These are phyloP conservation scores for Aureoboletus auriporus DNA, from an alignment of 768 basidiomycete genomes.

Conservation along the genomic window DNA sequence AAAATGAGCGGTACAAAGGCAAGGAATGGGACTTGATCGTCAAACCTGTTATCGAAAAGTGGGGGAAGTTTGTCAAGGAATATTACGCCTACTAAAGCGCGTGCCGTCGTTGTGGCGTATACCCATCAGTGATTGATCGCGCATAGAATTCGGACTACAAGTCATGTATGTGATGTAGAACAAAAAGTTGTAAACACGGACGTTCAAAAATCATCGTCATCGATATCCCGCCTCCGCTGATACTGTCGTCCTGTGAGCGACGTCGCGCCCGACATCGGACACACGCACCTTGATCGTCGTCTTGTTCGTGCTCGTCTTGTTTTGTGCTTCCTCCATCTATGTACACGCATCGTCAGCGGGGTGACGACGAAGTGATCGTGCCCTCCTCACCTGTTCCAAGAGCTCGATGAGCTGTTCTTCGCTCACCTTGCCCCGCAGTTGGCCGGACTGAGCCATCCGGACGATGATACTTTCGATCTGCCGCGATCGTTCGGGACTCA, in stretches of 20 bases:
- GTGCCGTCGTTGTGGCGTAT: too few relatives aligned
- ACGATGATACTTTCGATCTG: slow-evolving; percentile 77
- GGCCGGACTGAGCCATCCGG: slow-evolving; percentile 81
- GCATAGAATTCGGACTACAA: too few relatives aligned
- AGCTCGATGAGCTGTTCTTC: slow-evolving; percentile 83
- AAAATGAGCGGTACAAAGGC: slow-evolving; percentile 49
- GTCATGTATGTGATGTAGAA: too few relatives aligned
- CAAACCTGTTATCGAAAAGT: slow-evolving; percentile 70
- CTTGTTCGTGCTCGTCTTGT: slow-evolving; percentile 47
- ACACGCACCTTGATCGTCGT: slow-evolving; percentile 53
- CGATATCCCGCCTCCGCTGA: slow-evolving; percentile 62
- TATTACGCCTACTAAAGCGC: slow-evolving; percentile 13
- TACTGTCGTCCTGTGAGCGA: slow-evolving; percentile 35
- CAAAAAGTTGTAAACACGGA: neutral
- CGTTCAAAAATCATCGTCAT: slow-evolving; percentile 53
- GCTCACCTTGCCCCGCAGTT: slow-evolving; percentile 69
- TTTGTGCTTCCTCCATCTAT: slow-evolving; percentile 55
- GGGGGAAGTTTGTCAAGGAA: slow-evolving; percentile 60
- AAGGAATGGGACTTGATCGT: slow-evolving; percentile 75
- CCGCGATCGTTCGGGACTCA: slow-evolving; percentile 75
- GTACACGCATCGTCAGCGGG: slow-evolving; percentile 8
- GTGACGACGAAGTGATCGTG: slow-evolving; percentile 1
- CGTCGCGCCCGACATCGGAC: neutral
- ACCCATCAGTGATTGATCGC: too few relatives aligned
- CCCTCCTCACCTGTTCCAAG: slow-evolving; percentile 66